phyloP scores from a whole-genome alignment of 2,329 filamentous ascomycete genomes.

The Colletotrichum sansevieriae region DNA sequence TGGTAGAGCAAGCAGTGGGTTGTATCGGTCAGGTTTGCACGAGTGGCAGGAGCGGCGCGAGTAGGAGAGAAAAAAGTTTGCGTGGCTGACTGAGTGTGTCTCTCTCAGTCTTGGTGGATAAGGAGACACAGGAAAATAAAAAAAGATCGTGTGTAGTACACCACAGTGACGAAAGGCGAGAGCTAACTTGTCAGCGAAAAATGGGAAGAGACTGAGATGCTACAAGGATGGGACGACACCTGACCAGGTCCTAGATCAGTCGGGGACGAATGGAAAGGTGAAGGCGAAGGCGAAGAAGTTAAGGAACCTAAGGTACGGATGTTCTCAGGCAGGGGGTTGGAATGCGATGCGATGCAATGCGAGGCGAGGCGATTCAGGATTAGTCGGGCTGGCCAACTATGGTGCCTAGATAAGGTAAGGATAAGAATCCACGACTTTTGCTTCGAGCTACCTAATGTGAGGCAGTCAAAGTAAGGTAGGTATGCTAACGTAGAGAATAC shows the following conservation, averaged over 20 bases:
- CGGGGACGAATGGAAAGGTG: slow-evolving; percentile 9
- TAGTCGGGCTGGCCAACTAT: neutral
- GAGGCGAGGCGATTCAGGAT: neutral
- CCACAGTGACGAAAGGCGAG: neutral
- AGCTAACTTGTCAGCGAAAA: neutral
- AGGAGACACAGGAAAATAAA: neutral
- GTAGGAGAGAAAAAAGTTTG: slow-evolving; percentile 3
- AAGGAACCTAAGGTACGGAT: neutral
- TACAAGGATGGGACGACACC: neutral
- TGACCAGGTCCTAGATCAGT: neutral
- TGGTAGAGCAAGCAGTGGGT: neutral
- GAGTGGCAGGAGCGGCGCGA: slow-evolving; percentile 1
- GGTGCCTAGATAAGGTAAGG: neutral
- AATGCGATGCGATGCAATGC: slow-evolving; percentile 21
- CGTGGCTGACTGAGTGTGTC: slow-evolving; percentile 4
- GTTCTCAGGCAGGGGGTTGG: slow-evolving; percentile 8
- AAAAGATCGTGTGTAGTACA: neutral
- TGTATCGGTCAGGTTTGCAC: slow-evolving; percentile 15
- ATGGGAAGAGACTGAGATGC: neutral
- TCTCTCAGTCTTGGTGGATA: neutral
- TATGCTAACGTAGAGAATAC: neutral
- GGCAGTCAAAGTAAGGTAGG: neutral
- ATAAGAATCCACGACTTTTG: neutral
- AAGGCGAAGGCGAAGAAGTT: neutral
- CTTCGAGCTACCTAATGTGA: neutral